Evolutionary conservation across 2,329 filamentous ascomycete species (phyloP).

Genomic region (Bipolaris zeicola): DNA sequence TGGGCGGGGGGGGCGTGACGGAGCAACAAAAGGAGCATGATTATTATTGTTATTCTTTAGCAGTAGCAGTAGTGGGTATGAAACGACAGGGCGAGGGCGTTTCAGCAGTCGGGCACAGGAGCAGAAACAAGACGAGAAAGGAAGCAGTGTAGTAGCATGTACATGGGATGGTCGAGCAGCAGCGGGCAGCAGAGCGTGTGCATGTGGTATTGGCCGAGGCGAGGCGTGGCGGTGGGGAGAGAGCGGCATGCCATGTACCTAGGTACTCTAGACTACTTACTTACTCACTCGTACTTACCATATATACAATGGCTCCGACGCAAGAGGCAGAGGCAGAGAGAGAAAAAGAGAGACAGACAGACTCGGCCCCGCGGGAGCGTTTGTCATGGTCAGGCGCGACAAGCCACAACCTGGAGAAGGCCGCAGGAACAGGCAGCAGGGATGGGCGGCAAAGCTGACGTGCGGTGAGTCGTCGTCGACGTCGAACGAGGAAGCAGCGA

Average conservation of each 20-base stretch:
- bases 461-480: constrained; percentile 3
- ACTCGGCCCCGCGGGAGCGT: constrained; percentile 16
- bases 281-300: no score
- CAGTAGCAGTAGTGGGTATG: background rate
- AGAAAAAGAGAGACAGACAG: no score
- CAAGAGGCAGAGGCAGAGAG: background rate
- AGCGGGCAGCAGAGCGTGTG: no score
- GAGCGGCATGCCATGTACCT: background rate
- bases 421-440: constrained; percentile 20
- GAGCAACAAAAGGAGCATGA: constrained; percentile 11
- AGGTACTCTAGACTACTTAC: no score
- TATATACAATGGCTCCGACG: constrained; percentile 23
- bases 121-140: no score
- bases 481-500: no score
- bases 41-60: no score
- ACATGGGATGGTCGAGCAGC: no score
- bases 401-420: constrained; percentile 28
- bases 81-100: constrained; percentile 18
- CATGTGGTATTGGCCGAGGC: no score
- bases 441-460: constrained; percentile 15
- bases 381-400: constrained; percentile 33
- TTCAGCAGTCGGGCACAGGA: constrained; percentile 13
- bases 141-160: no score
- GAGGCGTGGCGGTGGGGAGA: background rate
- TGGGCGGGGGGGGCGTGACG: constrained; percentile 4